Conservation (phyloP, 768 basidiomycete species). For the Termitomyces sp. region DNA sequence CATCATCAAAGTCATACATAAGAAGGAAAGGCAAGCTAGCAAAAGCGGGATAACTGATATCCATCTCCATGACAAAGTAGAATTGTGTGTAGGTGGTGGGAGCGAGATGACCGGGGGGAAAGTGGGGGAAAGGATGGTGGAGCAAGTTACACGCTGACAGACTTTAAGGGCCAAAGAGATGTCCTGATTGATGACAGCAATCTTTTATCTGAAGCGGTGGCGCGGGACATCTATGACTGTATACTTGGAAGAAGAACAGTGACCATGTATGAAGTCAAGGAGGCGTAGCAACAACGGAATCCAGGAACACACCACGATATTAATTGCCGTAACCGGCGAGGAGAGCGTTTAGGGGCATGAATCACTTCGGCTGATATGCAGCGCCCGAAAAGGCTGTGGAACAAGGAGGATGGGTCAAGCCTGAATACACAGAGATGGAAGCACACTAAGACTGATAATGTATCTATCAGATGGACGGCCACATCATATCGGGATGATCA, state of each 20-base stretch:
- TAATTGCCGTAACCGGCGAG: constrained; percentile 8
- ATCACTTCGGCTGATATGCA: constrained; percentile 3
- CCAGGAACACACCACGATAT: constrained; percentile 27
- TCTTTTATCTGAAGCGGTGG: constrained; percentile 23
- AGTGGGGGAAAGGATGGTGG: neutral
- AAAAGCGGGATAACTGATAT: constrained; percentile 7
- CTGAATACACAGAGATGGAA: constrained; percentile 1
- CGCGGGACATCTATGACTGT: constrained; percentile 22
- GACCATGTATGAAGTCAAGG: constrained; percentile 17
- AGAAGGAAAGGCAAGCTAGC: neutral
- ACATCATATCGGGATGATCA: constrained; percentile 17
- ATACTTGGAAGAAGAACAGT: constrained; percentile 15
- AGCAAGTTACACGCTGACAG: neutral
- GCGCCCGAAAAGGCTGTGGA: constrained; percentile 10
- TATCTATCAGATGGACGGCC: constrained; percentile 12
- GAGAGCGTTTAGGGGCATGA: neutral
- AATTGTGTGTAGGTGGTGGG: neutral
- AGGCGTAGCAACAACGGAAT: constrained; percentile 29
- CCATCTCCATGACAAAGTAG: neutral
- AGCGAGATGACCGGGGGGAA: neutral
- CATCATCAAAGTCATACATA: constrained; percentile 1
- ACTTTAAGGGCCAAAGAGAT: constrained; percentile 16
- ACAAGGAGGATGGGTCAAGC: constrained; percentile 8
- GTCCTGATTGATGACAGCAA: constrained; percentile 9
- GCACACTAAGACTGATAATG: constrained; percentile 8